phyloP scores from a whole-genome alignment of 352 stramenopile genomes.

The Globisporangium irregulare region DNA sequence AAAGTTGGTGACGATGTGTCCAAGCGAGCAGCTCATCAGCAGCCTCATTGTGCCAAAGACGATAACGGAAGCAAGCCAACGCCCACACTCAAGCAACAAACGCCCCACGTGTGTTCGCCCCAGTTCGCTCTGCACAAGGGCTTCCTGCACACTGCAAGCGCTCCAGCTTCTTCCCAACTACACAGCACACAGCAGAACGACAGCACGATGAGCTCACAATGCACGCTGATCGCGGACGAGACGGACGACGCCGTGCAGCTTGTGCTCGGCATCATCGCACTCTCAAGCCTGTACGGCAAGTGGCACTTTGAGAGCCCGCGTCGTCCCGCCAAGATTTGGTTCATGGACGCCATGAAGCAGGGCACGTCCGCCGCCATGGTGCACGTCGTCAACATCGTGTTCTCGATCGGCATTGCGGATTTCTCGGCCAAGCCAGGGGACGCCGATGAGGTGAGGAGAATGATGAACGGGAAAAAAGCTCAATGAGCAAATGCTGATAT shows the following conservation, averaged over 20 bases:
- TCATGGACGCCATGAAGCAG: conserved; percentile 85
- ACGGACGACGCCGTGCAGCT: conserved; percentile 77
- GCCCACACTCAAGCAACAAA: neutral
- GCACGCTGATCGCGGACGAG: conserved; percentile 67
- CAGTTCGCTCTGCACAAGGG: neutral
- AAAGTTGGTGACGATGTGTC: neutral
- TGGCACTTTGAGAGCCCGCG: conserved; percentile 70
- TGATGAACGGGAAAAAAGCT: neutral
- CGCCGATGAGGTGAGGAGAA: conserved; percentile 52
- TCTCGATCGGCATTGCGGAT: conserved; percentile 68
- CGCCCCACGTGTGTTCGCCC: neutral
- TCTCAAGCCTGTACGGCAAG: conserved; percentile 78
- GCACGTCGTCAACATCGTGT: conserved; percentile 78
- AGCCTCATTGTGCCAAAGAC: neutral
- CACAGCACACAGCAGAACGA: neutral
- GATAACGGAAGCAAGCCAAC: neutral
- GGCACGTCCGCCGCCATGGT: conserved; percentile 74
- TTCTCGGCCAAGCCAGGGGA: conserved; percentile 44
- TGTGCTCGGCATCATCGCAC: conserved; percentile 65
- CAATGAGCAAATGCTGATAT: neutral
- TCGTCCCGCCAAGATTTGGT: conserved; percentile 64
- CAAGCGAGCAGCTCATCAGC: neutral
- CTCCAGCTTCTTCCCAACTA: neutral
- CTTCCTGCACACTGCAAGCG: neutral
- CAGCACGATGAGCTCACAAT: conserved; percentile 35